phyloP scores from a whole-genome alignment of 148 eudicot species.

The Mesembryanthemum crystallinum region DNA sequence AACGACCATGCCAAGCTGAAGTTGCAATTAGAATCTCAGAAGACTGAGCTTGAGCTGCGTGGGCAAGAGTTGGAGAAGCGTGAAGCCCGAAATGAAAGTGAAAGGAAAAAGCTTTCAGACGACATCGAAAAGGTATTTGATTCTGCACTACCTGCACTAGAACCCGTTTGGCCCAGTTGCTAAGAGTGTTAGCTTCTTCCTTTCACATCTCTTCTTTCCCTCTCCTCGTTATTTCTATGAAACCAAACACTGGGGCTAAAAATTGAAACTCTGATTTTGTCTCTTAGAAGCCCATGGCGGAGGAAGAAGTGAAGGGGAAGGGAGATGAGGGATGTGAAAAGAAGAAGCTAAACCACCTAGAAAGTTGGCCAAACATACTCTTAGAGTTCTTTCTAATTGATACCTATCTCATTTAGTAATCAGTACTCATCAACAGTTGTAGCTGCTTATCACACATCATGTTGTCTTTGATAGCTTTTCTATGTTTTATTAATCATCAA shows the following conservation, averaged over 20 bases:
- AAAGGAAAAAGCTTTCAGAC: conserved; percentile 71
- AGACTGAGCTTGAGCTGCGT: conserved; percentile 61
- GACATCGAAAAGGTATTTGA: conserved; percentile 71
- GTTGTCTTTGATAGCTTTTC: neutral
- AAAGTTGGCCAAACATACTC: no score
- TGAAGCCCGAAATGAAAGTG: conserved; percentile 73
- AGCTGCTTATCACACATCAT: neutral
- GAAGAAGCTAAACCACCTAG: no score
- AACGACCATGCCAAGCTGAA: conserved; percentile 84
- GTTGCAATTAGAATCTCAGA: conserved; percentile 64
- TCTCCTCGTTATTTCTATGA: no score
- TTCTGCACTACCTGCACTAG: neutral
- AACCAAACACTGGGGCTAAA: no score
- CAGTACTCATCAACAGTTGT: neutral
- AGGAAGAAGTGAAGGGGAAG: no score
- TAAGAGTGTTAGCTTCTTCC: no score
- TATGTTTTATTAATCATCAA: neutral
- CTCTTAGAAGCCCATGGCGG: no score
- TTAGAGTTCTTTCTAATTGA: neutral
- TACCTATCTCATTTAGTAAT: neutral
- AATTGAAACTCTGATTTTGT: no score
- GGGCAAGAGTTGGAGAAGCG: conserved; percentile 82
- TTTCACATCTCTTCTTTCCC: no score
- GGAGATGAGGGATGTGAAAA: no score
- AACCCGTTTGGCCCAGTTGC: neutral